Percentiles rank a stretch among this genome's conserved stretches.
Evolutionary conservation across 164 flowering plant species (phyloP).

Genomic region (Stephania yunnanensis): DNA sequence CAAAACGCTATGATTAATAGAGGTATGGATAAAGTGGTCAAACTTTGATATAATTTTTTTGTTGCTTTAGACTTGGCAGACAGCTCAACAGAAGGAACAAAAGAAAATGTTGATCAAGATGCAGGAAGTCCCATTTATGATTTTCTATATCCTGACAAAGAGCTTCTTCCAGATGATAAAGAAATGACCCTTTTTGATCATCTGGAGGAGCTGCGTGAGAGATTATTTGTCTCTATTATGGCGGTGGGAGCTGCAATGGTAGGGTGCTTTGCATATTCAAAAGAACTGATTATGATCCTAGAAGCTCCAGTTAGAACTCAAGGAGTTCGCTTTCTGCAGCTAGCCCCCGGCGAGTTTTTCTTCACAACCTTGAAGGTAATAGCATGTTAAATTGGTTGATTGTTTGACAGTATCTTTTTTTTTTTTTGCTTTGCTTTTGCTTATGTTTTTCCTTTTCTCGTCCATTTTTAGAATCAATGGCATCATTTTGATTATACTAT

Average conservation of each 20-base stretch:
- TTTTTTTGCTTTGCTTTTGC: not conserved
- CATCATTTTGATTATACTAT: not conserved
- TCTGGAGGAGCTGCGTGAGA: slow-evolving; percentile 83
- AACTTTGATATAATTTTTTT: slow-evolving; percentile 8
- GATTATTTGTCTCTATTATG: slow-evolving; percentile 81
- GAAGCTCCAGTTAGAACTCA: slow-evolving; percentile 73
- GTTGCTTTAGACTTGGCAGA: slow-evolving; percentile 26
- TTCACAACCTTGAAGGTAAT: slow-evolving; percentile 91
- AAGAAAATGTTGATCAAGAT: slow-evolving; percentile 29
- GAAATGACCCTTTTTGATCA: slow-evolving; percentile 95
- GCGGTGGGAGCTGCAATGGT: slow-evolving; percentile 90
- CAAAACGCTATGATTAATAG: not conserved
- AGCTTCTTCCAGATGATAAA: slow-evolving; percentile 90
- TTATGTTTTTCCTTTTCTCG: not conserved
- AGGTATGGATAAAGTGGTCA: not conserved
- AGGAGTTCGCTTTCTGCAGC: slow-evolving; percentile 88
- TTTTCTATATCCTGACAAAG: slow-evolving; percentile 83
- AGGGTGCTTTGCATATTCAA: slow-evolving; percentile 88
- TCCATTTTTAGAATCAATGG: not conserved
- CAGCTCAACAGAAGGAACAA: slow-evolving; percentile 21
- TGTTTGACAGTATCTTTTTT: not conserved
- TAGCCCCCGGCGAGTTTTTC: slow-evolving; percentile 98
- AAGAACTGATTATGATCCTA: slow-evolving; percentile 72
- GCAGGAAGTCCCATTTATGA: slow-evolving; percentile 46
- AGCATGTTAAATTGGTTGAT: not conserved